Evolutionary conservation across 2,329 filamentous ascomycete species (phyloP), one percentile per base, ranked within the genome.

Genomic region (Phyllosticta capitalensis): DNA sequence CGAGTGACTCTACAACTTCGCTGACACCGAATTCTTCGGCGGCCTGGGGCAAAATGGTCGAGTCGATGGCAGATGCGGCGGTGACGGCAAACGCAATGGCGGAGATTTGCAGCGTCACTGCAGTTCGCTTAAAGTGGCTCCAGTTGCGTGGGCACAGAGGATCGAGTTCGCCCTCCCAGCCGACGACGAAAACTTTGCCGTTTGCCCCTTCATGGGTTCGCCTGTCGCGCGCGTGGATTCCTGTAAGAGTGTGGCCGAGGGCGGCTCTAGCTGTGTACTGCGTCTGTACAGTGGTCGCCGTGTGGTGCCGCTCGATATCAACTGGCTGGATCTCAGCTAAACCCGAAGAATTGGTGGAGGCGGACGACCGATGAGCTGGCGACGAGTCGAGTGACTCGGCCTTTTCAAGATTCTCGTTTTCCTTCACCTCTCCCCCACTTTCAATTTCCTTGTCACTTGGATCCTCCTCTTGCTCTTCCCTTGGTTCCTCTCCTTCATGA

Each of bases 11-110:
- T 0, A 76, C 76, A 3, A 82, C 76, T 48, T 80, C 71, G 24
- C 75, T 76, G 0, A 82, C 80, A 0, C 75, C 72, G 49, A 82
- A 78, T 0, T 76, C 75, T n/a, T 64, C 64, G 0, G 75, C 72
- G 0, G 78, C 79, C 61, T 79, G 74, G 0, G 71, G 70, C 0
- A 80, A 61, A 1, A 79, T 75, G 0, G 74, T 74, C 1, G 78
- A 77, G 56, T 82, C 79, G 50, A 83, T 80, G 0, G 79, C 76
- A 1, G 78, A 80, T 0, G 80, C 79, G 1, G 77, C 72, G 7
- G 75, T 75, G 0, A 82, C 78, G 0, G 78, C 72, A 21, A 78
- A 75, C 0, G 74, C 78, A 38, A 83, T 78, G 2, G 62, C 58
- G 1, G 71, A 67, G 7, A 75, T 67, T 50, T 70, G 63, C n/a